Conservation (phyloP, 257 asterid genomes). For the Lavandula angustifolia region DNA sequence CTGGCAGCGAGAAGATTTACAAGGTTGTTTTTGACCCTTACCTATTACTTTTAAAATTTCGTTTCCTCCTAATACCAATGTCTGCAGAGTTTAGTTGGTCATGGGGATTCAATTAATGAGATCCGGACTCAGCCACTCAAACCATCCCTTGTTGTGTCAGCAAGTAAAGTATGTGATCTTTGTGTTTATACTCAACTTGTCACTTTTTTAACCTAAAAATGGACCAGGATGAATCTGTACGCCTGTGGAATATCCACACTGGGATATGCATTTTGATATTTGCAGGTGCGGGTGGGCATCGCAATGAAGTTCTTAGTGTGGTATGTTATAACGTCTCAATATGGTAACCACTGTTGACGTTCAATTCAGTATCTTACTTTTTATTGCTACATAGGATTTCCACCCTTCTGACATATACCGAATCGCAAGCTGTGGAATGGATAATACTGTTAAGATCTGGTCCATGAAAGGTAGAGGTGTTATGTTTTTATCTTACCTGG, state of each 20-base stretch:
- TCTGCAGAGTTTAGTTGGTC: conserved; percentile 90
- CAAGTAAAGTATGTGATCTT: conserved; percentile 74
- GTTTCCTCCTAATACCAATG: conserved; percentile 12
- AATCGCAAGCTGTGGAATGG: conserved; percentile 99
- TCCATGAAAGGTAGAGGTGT: conserved; percentile 78
- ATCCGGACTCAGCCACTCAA: conserved; percentile 85
- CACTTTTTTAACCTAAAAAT: conserved; percentile 19
- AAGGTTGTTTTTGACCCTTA: conserved; percentile 49
- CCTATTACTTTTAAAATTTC: background rate
- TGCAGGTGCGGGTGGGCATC: conserved; percentile 99
- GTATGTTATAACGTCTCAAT: conserved; percentile 41
- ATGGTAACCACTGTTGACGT: conserved; percentile 16
- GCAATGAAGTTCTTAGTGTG: conserved; percentile 98
- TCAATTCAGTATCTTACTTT: conserved; percentile 28
- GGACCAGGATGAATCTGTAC: conserved; percentile 93
- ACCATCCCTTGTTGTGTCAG: conserved; percentile 91
- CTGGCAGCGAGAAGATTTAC: conserved; percentile 85
- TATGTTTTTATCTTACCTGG: conserved; percentile 13
- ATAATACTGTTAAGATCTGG: conserved; percentile 96
- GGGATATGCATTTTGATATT: conserved; percentile 96
- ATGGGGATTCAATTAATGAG: conserved; percentile 94
- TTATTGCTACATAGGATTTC: conserved; percentile 62
- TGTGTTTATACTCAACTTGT: conserved; percentile 17
- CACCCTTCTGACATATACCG: conserved; percentile 94
- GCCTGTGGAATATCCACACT: conserved; percentile 94